Evolutionary conservation across 2,329 filamentous ascomycete species (phyloP).

Genomic region (Botrytis pseudocinerea): DNA sequence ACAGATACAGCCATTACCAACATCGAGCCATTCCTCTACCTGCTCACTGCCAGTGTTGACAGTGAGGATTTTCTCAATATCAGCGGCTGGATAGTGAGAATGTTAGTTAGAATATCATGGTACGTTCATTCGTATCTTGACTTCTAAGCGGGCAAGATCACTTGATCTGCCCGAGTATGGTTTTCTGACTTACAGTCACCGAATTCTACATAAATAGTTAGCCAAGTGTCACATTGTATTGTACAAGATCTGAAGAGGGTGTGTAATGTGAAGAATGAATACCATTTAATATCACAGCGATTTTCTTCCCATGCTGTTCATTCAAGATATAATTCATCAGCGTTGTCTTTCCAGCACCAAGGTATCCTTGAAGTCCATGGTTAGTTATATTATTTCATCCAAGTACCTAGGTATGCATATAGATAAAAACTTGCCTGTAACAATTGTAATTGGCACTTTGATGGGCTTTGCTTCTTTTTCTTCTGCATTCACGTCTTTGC

Average conservation of each 20-base stretch:
- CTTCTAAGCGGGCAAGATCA: neutral
- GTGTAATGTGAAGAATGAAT: conserved; percentile 40
- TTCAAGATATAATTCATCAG: conserved; percentile 94
- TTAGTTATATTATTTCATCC: neutral
- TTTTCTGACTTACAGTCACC: conserved; percentile 65
- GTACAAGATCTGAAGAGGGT: neutral
- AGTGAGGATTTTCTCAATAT: conserved; percentile 95
- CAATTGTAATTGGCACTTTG: conserved; percentile 82
- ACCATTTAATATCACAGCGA: conserved; percentile 96
- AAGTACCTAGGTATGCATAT: neutral
- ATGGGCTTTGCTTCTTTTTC: conserved; percentile 52
- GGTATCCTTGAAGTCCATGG: conserved; percentile 60
- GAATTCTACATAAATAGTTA: conserved; percentile 58
- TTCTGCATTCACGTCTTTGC: conserved; percentile 41
- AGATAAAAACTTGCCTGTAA: conserved; percentile 59
- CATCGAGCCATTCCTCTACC: conserved; percentile 91
- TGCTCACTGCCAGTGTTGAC: conserved; percentile 81
- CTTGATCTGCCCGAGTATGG: neutral
- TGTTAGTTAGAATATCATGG: neutral
- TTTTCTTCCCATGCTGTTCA: conserved; percentile 93
- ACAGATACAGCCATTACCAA: conserved; percentile 96
- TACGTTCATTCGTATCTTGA: neutral
- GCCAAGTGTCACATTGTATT: conserved; percentile 14
- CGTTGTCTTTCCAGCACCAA: conserved; percentile 94
- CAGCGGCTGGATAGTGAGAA: conserved; percentile 56